phyloP scores from a whole-genome alignment of 2,329 filamentous ascomycete species.

The Aspergillus flavus region DNA sequence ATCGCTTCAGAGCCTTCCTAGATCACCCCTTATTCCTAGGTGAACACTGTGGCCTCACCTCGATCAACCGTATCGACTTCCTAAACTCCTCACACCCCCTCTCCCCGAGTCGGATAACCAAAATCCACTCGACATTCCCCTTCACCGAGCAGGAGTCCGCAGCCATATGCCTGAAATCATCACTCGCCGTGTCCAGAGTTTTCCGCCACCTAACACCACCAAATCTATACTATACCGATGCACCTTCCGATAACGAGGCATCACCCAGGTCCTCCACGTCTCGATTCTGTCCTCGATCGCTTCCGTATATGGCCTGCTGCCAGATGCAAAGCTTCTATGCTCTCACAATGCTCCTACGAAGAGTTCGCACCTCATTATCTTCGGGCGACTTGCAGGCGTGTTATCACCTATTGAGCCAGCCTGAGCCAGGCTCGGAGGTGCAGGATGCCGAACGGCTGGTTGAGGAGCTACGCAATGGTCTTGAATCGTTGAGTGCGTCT shows the following conservation, averaged over 20 bases:
- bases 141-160: conserved; percentile 29
- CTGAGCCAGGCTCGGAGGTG: conserved; percentile 23
- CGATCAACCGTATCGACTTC: conserved; percentile 19
- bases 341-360: conserved; percentile 27
- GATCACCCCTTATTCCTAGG: conserved; percentile 29
- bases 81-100: neutral
- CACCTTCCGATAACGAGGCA: neutral
- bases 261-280: neutral
- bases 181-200: conserved; percentile 21
- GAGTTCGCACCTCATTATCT: conserved; percentile 20
- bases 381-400: conserved; percentile 21
- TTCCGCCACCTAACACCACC: conserved; percentile 23
- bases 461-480: conserved; percentile 27
- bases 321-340: conserved; percentile 29
- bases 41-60: conserved; percentile 26
- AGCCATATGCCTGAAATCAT: conserved; percentile 27
- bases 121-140: conserved; percentile 20
- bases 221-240: neutral
- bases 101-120: conserved; percentile 1
- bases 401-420: conserved; percentile 23
- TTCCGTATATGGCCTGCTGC: conserved; percentile 27
- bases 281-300: conserved; percentile 14
- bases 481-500: conserved; percentile 17
- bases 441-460: conserved; percentile 26
- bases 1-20: conserved; percentile 24